Conservation (phyloP, 768 basidiomycete genomes). For the Naganishia antarctica region DNA sequence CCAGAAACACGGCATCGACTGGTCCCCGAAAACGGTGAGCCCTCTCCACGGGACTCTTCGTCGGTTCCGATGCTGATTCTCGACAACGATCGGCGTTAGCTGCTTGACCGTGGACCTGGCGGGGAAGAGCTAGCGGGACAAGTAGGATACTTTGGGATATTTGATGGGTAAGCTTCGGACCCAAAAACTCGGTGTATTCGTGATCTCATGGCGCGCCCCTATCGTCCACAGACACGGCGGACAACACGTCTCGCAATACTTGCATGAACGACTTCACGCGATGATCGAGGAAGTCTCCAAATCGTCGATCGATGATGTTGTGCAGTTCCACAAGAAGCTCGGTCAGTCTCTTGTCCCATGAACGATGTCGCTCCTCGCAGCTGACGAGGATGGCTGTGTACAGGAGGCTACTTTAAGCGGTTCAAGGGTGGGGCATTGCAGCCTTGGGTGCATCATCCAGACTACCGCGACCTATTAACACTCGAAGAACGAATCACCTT, state of each 20-base stretch:
- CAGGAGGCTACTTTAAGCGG: constrained; percentile 76
- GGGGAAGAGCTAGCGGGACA: constrained; percentile 62
- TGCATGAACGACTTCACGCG: constrained; percentile 77
- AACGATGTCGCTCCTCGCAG: neutral
- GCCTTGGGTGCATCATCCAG: constrained; percentile 41
- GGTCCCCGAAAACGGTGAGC: constrained; percentile 57
- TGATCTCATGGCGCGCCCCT: neutral
- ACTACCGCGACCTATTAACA: constrained; percentile 53
- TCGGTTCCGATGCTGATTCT: no score
- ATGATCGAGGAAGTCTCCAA: constrained; percentile 75
- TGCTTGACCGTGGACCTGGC: constrained; percentile 31
- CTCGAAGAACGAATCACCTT: constrained; percentile 79
- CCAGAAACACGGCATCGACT: constrained; percentile 62
- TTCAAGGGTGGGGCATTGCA: constrained; percentile 72
- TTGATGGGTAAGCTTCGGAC: constrained; percentile 79
- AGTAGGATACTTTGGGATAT: constrained; percentile 80
- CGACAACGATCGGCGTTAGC: no score
- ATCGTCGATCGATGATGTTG: constrained; percentile 66
- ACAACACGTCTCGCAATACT: constrained; percentile 77
- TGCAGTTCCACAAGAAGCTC: constrained; percentile 67
- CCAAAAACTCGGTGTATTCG: no score
- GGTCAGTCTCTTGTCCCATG: constrained; percentile 49
- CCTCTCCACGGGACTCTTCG: no score
- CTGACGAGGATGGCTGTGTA: neutral
- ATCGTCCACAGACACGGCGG: constrained; percentile 69